Conservation (phyloP, 208 protist genomes). For the Trypanosoma melophagium region DNA sequence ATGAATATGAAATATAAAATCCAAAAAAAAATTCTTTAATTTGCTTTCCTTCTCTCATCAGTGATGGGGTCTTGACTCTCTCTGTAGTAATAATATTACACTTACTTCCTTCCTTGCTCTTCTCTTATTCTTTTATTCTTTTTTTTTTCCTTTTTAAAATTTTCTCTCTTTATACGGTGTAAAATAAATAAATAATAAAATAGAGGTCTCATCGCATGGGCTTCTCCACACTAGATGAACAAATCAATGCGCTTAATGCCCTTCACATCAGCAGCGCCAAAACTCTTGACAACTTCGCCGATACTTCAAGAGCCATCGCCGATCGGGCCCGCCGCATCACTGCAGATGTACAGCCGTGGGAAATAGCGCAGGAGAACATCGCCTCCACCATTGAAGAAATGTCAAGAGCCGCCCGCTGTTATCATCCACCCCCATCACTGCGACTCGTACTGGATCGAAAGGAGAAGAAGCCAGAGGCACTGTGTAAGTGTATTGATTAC, state of each 20-base stretch:
- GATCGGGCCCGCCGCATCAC: constrained; percentile 63
- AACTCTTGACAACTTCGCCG: constrained; percentile 80
- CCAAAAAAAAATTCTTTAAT: no score
- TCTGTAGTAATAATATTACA: no score
- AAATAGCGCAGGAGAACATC: constrained; percentile 87
- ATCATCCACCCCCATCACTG: constrained; percentile 74
- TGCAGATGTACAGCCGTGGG: constrained; percentile 79
- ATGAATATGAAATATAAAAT: no score
- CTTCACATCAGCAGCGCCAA: constrained; percentile 67
- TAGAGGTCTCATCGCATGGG: constrained; percentile 40
- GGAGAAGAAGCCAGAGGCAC: constrained; percentile 53
- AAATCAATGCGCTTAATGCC: constrained; percentile 65
- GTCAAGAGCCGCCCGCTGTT: constrained; percentile 79
- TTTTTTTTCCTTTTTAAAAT: not conserved
- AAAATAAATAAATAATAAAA: no score
- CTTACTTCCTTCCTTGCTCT: no score
- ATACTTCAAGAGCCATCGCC: constrained; percentile 73
- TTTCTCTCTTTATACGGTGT: constrained; percentile 1
- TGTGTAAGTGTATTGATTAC: constrained; percentile 81
- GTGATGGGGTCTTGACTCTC: not conserved
- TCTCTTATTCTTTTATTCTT: not conserved
- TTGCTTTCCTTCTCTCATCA: not conserved
- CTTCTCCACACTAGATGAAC: constrained; percentile 60
- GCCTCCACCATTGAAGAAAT: constrained; percentile 83
- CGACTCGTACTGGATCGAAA: constrained; percentile 57